A percentile compares a stretch with the other conserved stretches of the same genome.
Conservation (phyloP, 179 eudicot genomes). For the Silene noctiflora region DNA sequence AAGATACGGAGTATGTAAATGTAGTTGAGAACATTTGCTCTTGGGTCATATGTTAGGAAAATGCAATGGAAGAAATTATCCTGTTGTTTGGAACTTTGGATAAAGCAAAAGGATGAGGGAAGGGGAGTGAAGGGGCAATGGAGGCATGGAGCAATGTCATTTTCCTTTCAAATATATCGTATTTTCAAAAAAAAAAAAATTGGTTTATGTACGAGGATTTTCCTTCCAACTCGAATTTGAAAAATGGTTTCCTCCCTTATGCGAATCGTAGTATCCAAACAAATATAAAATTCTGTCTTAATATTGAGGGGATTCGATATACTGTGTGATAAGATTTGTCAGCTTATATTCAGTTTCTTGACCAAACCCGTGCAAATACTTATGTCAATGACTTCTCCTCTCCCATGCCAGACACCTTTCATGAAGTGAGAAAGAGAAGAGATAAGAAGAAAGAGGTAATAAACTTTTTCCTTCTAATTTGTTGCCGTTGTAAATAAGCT, state of each 20-base stretch:
- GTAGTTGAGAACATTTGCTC: not conserved
- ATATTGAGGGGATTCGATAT: not conserved
- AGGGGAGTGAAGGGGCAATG: too few relatives aligned
- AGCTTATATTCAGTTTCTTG: not conserved
- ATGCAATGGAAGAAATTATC: too few relatives aligned
- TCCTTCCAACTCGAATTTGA: too few relatives aligned
- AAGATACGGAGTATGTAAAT: not conserved
- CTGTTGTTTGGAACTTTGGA: too few relatives aligned
- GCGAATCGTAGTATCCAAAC: too few relatives aligned
- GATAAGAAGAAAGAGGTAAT: constrained; percentile 84
- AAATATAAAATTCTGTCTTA: too few relatives aligned
- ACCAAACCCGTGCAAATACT: not conserved
- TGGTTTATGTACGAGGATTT: too few relatives aligned
- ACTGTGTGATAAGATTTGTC: not conserved
- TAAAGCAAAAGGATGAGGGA: too few relatives aligned
- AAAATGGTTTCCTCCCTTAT: too few relatives aligned
- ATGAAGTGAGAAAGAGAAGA: constrained; percentile 78
- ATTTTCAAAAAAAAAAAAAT: too few relatives aligned
- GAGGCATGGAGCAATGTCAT: too few relatives aligned
- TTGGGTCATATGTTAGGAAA: not conserved
- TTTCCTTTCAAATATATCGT: too few relatives aligned
- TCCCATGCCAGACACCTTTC: constrained; percentile 80
- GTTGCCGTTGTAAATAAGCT: not conserved
- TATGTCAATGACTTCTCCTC: not conserved
- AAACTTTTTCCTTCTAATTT: not conserved